Base-by-base conservation (phyloP, 1,284 basidiomycete species). In the Waitea zeae region DNA sequence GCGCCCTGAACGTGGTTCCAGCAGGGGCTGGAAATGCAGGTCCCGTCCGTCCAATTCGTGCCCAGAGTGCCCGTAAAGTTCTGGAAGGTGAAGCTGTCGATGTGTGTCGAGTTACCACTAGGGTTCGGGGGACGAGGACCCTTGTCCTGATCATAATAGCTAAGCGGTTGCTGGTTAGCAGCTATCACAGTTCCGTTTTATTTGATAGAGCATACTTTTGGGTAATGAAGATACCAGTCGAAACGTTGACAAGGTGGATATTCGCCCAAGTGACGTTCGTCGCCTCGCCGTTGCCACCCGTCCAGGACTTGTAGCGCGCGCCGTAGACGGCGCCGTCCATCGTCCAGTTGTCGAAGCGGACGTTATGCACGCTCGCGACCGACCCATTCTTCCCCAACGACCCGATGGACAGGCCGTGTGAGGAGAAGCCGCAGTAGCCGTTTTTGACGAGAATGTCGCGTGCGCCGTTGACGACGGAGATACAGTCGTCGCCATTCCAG, bases 281-380 rank as follows among this genome's bases (percentile, higher is more conserved):
- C 3, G 56, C 62, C 35, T 54, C 56, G 20, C 63, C 62, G 34
- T 55, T 50, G 11, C 63, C 63, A 30, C 61, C 61, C 11, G 59
- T 58, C 57, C 61, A 64, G 36, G 57, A 59, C 49, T 26, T 26
- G 24, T 9, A 26, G 17, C 62, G 45, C 14, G 62, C 59, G 7
- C 58, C 62, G 38, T 64, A 65, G 3, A 67, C 57, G 4, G 61
- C 60, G 17, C 58, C 57, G 12, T 59, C 56, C 58, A 61, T 59
- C 2, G 57, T 58, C 57, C 58, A 61, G 38, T 61, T 61, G 38
- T 56, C 56, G 45, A 61, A 61, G 14, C 59, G 36, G 7, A 61
- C 54, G 40, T 58, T 54, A 38, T 53, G 44, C 13, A 62, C 59
- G 6, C 53, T 56, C 31, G 56, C 46, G 31, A 49, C 41, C 3